phyloP scores from a whole-genome alignment of 768 basidiomycete species.

The Leccinum boreale region DNA sequence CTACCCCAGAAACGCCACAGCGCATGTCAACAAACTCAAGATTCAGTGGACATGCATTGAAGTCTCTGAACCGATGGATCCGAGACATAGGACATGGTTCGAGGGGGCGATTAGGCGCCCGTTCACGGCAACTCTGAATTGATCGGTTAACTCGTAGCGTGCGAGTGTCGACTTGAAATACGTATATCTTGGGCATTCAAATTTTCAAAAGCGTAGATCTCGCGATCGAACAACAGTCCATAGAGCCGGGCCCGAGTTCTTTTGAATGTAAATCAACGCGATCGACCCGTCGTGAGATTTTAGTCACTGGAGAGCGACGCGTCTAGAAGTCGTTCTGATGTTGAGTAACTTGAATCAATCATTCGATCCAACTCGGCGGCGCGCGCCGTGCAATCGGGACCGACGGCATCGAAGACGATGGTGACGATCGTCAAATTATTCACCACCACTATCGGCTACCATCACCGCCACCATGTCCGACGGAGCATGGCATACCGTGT shows the following conservation, averaged over 20 bases:
- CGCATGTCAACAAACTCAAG: neutral
- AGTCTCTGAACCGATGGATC: too few relatives aligned
- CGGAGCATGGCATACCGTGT: slow-evolving; percentile 54
- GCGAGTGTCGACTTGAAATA: too few relatives aligned
- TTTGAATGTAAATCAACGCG: neutral
- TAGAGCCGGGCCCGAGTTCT: neutral
- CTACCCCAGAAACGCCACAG: neutral
- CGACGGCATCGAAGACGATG: neutral
- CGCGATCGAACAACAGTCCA: too few relatives aligned
- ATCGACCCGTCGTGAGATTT: too few relatives aligned
- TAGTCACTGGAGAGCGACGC: neutral
- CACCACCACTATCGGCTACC: neutral
- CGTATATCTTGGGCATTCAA: too few relatives aligned
- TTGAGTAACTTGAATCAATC: neutral
- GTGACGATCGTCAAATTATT: neutral
- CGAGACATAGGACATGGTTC: too few relatives aligned
- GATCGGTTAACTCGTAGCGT: slow-evolving; percentile 1
- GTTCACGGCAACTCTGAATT: neutral
- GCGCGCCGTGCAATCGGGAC: neutral
- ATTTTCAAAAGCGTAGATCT: too few relatives aligned
- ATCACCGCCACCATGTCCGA: slow-evolving; percentile 24
- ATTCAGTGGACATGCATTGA: neutral
- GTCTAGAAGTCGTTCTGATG: neutral
- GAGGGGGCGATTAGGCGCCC: neutral
- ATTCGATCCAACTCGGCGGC: neutral